These are phyloP conservation scores for Trypanosoma cruzi DNA, from an alignment of 208 protist genomes.

Conservation along the genomic window DNA sequence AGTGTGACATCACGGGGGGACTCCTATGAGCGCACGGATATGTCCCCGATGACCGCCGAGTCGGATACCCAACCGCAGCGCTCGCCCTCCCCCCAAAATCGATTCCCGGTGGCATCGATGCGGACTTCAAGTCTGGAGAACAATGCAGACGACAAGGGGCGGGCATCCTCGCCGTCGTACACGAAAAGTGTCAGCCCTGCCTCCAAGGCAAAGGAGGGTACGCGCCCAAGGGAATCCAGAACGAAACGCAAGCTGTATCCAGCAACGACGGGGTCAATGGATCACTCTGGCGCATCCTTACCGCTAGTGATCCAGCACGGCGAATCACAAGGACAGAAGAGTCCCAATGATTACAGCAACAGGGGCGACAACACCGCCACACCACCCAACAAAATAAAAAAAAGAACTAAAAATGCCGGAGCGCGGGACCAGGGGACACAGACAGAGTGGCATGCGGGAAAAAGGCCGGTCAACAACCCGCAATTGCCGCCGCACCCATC, in stretches of 20 bases:
- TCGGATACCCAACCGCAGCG: not conserved
- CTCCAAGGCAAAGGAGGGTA: not conserved
- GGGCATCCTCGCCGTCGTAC: not conserved
- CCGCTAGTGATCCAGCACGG: not conserved
- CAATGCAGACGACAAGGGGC: not conserved
- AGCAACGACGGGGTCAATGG: not conserved
- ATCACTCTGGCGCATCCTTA: not conserved
- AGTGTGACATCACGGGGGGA: not conserved
- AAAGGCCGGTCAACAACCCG: not conserved
- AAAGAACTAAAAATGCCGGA: not conserved
- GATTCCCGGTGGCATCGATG: not conserved
- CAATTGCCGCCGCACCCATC: not conserved
- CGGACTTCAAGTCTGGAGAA: not conserved
- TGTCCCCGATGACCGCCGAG: not conserved
- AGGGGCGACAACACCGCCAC: not conserved
- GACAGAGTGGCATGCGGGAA: not conserved
- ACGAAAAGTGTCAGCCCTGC: no score
- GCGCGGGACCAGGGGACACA: not conserved
- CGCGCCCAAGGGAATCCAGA: not conserved
- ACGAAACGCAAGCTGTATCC: not conserved
- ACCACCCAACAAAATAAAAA: not conserved
- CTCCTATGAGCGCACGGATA: not conserved
- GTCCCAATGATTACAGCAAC: not conserved
- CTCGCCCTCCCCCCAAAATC: not conserved
- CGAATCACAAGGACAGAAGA: not conserved